phyloP scores from a whole-genome alignment of 352 stramenopile species.

The Thalassiosira livingstoniorum region DNA sequence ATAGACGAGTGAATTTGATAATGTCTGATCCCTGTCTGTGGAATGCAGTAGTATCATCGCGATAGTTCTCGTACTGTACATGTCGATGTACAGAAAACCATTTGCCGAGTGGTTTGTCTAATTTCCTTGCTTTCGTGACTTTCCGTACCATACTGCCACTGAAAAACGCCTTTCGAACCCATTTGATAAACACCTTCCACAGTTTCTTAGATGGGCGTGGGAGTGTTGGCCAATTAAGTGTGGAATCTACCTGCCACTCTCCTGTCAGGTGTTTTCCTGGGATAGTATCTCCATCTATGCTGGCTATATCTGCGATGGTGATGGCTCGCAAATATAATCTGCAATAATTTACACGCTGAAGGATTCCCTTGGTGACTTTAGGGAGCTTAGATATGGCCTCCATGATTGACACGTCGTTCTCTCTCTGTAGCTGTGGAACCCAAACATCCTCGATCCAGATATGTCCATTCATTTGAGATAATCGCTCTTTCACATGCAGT shows the following conservation, averaged over 20 bases:
- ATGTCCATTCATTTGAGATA: background rate
- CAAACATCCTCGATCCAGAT: background rate
- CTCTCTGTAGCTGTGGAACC: background rate
- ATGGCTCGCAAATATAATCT: background rate
- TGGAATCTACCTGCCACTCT: background rate
- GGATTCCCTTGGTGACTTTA: background rate
- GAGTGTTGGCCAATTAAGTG: background rate
- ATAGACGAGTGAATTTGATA: too few relatives aligned
- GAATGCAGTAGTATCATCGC: too few relatives aligned
- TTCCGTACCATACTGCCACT: background rate
- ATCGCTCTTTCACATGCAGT: background rate
- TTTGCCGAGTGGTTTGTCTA: background rate
- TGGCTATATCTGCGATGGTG: constrained; percentile 1
- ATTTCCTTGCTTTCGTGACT: background rate
- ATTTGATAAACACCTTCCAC: background rate
- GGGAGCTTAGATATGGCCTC: background rate
- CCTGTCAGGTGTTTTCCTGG: background rate
- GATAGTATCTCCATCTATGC: background rate
- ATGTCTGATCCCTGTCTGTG: too few relatives aligned
- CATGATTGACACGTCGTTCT: constrained; percentile 4
- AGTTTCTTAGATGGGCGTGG: background rate
- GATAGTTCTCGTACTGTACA: background rate
- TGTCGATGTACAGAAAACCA: background rate
- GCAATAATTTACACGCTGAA: constrained; percentile 3
- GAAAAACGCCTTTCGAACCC: constrained; percentile 3